Base-by-base conservation (phyloP, 2,329 filamentous ascomycete species). In the Trichophaea hybrida region DNA sequence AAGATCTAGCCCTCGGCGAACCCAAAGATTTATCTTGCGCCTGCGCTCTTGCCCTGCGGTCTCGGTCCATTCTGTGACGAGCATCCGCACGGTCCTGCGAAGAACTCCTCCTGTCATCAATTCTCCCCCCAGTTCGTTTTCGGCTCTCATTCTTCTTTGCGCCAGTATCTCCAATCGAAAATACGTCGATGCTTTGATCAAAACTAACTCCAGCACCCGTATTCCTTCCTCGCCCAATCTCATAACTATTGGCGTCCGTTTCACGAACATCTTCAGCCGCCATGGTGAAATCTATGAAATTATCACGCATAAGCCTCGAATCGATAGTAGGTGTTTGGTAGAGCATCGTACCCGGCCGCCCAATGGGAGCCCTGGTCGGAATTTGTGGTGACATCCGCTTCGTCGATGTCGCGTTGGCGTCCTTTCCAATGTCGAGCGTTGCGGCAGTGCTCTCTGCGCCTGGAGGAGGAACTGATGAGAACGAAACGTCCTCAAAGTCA, bases 261-360 rank as follows among this genome's bases (percentile, higher is more conserved):
- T 37, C 61, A 59, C 8, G 43, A 31, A 55, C 50, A 17, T 62
- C 59, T 10, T 48, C 59, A 32, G 60, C 64, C 13, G 59, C 64
- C 64, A 66, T 66, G 4, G 64, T 64, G 46, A 66, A 66, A 56
- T 66, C 64, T 8, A 59, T 57, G 51, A 66, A 66, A 43, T 60
- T 31, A 10, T 63, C 59, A 31, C 58, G 55, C 7, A 66, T 55
- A 4, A 65, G 40, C 35, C 50, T 59, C 6, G 64, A 64, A 50
- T 66, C 60, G 44, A 65, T 64, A 44, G 63, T 61, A 6, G 59
- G 59, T 40, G 56, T 54, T 5, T 44, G 33, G 32, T 60, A 38
- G 43, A 60, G 44, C 58, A 44, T 43, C 37, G 38, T 55, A 43
- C 37, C 53, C 13, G 37, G 37, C 17, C 34, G 53, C 4, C 35